Evolutionary conservation across 805 yeast genomes (phyloP), one percentile per base, ranked within the genome.

Genomic region (Pichia eremophila): DNA sequence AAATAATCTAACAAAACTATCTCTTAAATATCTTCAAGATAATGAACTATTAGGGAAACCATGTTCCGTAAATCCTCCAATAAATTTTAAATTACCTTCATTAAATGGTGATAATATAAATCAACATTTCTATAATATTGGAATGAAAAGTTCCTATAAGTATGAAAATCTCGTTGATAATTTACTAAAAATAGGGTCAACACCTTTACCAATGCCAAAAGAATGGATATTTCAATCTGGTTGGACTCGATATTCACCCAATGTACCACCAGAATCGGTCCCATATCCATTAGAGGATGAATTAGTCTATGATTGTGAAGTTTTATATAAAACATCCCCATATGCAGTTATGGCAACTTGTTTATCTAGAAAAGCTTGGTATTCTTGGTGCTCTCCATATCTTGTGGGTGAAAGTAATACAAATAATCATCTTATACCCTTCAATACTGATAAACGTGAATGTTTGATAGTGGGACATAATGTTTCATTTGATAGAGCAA

Each of bases 301-400:
- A 3, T 58, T 93, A 12, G 89, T 85, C 0, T 91, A 91, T 62
- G 99, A 93, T 64, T 90, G 87, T 11, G 99, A 93, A 62, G 86
- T 83, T 0, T 61, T 90, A 58, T 90, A 88, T 65, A 82, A 86
- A 54, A 64, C 78, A 1, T 78, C 93, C 0, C 75, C 74, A 4
- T 90, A 79, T 59, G 82, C 98, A 0, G 78, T 85, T 0, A 60
- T 93, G 64, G 96, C 96, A 2, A 76, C 85, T 0, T 95, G 96
- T 11, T 81, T 74, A 2, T 79, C 96, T 0, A 61, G 72, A 0
- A 69, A 73, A 10, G 95, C 96, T 0, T 89, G 97, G 95, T 93
- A 90, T 59, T 80, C 82, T 0, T 93, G 99, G 99, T 81, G 88
- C 9, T 88, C 96, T 0, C 99, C 99, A 0, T 81, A 74, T 60